A percentile compares a stretch with the other conserved stretches of the same genome.
Conservation (phyloP, 1,284 basidiomycete species). For the Fomes fomentarius region DNA sequence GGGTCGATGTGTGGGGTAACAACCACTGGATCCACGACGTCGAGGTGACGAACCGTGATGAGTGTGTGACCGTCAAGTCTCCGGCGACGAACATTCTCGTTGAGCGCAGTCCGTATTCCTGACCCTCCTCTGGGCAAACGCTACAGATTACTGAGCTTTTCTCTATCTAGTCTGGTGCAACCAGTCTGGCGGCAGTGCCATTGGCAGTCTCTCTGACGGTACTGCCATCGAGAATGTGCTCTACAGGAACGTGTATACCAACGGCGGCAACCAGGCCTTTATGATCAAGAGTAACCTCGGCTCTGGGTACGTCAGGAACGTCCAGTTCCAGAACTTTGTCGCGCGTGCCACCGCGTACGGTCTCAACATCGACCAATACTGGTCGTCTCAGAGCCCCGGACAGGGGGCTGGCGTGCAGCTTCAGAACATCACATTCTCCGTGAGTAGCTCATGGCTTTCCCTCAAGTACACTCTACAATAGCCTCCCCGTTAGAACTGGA, state of each 20-base stretch:
- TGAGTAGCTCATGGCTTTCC: constrained; percentile 2
- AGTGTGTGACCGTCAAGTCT: constrained; percentile 42
- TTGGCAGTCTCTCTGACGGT: constrained; percentile 37
- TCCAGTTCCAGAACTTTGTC: constrained; percentile 39
- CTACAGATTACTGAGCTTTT: too few species aligned
- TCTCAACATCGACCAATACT: constrained; percentile 38
- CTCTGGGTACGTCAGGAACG: constrained; percentile 37
- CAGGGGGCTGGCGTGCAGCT: constrained; percentile 34
- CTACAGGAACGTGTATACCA: constrained; percentile 38
- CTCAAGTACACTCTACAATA: background rate
- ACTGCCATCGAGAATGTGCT: constrained; percentile 37
- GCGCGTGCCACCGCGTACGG: constrained; percentile 37
- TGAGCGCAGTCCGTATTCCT: constrained; percentile 31
- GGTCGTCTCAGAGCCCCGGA: constrained; percentile 28
- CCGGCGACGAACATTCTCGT: constrained; percentile 38
- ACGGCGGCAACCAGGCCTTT: constrained; percentile 40
- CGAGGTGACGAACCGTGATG: constrained; percentile 42
- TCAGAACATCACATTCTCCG: constrained; percentile 35
- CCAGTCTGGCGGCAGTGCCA: constrained; percentile 39
- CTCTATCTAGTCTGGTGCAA: constrained; percentile 38
- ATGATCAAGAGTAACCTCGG: constrained; percentile 43
- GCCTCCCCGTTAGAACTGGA: constrained; percentile 32
- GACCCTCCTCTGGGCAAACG: background rate
- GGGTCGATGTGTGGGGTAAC: constrained; percentile 38
- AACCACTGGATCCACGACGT: constrained; percentile 42